Conservation (phyloP, 192 early-diverging fungal species). For the Backusella australiensis region DNA sequence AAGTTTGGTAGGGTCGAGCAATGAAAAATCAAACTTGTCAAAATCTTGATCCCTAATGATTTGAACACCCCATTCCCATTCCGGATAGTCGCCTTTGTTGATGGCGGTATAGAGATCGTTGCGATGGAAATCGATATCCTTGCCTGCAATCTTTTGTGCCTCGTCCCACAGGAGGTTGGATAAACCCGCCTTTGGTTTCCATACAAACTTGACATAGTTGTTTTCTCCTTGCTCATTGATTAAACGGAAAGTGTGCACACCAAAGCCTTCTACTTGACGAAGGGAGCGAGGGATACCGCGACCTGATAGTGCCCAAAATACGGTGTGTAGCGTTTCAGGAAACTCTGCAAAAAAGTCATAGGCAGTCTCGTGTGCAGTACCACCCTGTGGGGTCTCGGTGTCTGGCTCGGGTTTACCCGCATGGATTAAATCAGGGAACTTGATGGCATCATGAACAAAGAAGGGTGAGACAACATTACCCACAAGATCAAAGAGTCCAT, state of each 20-base stretch:
- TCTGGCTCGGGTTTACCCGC: conserved; percentile 44
- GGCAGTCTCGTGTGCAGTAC: conserved; percentile 39
- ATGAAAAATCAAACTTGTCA: conserved; percentile 39
- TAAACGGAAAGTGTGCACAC: conserved; percentile 45
- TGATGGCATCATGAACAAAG: conserved; percentile 47
- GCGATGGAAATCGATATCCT: conserved; percentile 44
- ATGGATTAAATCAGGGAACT: conserved; percentile 39
- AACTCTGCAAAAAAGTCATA: conserved; percentile 40
- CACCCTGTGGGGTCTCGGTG: conserved; percentile 43
- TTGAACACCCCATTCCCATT: conserved; percentile 46
- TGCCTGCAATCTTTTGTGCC: conserved; percentile 38
- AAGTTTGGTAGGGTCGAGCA: conserved; percentile 48
- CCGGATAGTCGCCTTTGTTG: conserved; percentile 33
- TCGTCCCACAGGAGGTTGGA: conserved; percentile 36
- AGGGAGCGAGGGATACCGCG: conserved; percentile 39
- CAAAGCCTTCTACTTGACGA: conserved; percentile 44
- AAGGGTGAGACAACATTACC: conserved; percentile 43
- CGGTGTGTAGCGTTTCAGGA: conserved; percentile 40
- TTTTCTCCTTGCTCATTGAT: conserved; percentile 39
- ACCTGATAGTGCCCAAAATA: conserved; percentile 42
- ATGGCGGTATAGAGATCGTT: conserved; percentile 41
- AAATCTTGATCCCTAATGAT: conserved; percentile 33
- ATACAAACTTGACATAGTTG: conserved; percentile 47
- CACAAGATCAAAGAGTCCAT: conserved; percentile 36
- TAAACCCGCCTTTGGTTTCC: conserved; percentile 39